Evolutionary conservation across 1,139 yeast genomes (phyloP), one percentile per base, ranked within the genome.

Genomic region (Hyphopichia wangnamkhiaoensis): DNA sequence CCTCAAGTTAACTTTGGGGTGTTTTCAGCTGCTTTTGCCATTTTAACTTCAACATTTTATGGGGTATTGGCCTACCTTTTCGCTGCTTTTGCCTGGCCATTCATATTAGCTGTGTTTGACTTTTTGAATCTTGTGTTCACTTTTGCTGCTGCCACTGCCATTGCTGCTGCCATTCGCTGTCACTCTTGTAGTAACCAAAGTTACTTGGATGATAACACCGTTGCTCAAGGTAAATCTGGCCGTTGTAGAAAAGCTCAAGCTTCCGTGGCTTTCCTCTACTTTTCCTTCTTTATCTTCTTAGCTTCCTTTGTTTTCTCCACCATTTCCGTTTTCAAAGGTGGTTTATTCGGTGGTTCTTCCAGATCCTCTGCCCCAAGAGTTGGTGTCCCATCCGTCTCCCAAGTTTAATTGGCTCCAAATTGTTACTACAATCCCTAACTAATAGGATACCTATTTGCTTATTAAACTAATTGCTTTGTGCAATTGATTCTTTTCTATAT

Each of bases 241-340:
- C 82, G 97, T 76, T 93, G 98, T 76, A 88, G 97, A 78, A 83
- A 87, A 74, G 93, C 95, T 43, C 98, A 93, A 76, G 95, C 95
- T 48, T 71, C 88, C 29, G 79, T 79, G 54, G 96, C 96, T 47
- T 93, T 93, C 84, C 79, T 90, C 59, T 93, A 81, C 84, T 83
- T 93, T 66, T 76, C 94, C 45, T 82, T 85, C 74, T 81, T 83
- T 61, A 69, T 84, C 62, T 84, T 88, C 63, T 67, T 89, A 52
- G 86, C 77, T 57, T 79, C 91, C 46, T 63, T 81, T 48, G 74
- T 76, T 45, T 74, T 87, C 69, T 81, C 93, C 47, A 56, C 74
- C 47, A 53, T 81, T 48, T 68, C 78, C 44, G 72, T 86, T 45
- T 39, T 76, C 58, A 72, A 74, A 64, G 84, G 88, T 54, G 97